Evolutionary conservation across 805 yeast genomes (phyloP), one percentile per base, ranked within the genome.

Genomic region (Blastobotrys muscicola): DNA sequence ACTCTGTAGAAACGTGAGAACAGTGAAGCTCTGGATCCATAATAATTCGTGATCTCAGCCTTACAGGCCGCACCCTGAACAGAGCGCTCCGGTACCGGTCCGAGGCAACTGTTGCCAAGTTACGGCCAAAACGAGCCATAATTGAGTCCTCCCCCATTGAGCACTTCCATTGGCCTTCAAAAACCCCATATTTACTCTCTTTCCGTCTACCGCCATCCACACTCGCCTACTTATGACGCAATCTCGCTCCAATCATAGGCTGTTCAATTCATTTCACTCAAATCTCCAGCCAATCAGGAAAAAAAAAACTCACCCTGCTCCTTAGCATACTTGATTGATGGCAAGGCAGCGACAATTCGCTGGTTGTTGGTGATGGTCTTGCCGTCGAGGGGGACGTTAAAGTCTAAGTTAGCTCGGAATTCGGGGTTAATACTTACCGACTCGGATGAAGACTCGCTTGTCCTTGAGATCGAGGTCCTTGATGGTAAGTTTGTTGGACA

Each of bases 331-430:
- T 94, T 69, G 74, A 92, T 92, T 57, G 99, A 90, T 68, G 99
- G 99, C 60, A 94, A 72, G 56, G 99, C 98, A 66, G 98, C 99
- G 60, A 89, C 97, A 64, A 92, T 92, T 74, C 99, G 83, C 75
- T 92, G 97, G 76, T 92, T 94, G 80, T 94, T 92, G 74, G 99
- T 94, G 76, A 92, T 92, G 66, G 81, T 89, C 62, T 76, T 78
- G 58, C 97, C 97, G 64, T 92, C 97, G 59, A 92, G 80, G 44
- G 57, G 72, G 49, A 67, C 72, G 54, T 67, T 67, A 66, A 67
- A 67, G 64, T 67, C 71, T 48, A 15, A n/a, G 29, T 16, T 14
- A 29, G 40, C 29, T 13, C 9, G 14, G 36, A 4, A 5, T 16
- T 30, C 15, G 12, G 8, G 9, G n/a, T 11, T 3, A n/a, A 1